Conservation (phyloP, 1,139 yeast species). For the Debaryomyces robertsiae region DNA sequence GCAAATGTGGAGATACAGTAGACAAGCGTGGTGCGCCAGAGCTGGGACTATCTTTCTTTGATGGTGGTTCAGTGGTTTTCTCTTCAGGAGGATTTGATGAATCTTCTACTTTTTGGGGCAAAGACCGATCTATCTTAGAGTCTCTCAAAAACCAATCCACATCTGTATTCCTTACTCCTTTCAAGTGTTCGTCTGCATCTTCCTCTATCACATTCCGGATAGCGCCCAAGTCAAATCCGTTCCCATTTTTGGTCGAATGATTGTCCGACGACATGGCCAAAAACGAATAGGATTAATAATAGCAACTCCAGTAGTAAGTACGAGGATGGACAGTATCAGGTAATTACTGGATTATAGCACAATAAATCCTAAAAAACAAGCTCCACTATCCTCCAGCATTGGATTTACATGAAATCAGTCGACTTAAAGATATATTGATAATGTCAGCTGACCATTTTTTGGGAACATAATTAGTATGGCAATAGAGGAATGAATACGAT, state of each 20-base stretch:
- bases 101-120: conserved; percentile 2
- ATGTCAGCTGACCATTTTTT: no score
- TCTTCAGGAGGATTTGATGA: neutral
- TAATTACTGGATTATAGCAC: no score
- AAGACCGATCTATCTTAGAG: conserved; percentile 16
- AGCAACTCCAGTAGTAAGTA: no score
- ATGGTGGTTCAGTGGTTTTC: neutral
- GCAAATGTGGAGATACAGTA: conserved; percentile 29
- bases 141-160: conserved; percentile 56
- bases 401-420: no score
- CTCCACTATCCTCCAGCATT: no score
- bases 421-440: no score
- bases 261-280: conserved; percentile 41
- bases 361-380: no score
- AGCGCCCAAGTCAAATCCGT: conserved; percentile 18
- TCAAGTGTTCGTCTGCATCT: conserved; percentile 22
- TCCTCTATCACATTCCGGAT: conserved; percentile 23
- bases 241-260: conserved; percentile 6
- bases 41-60: neutral
- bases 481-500: no score
- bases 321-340: no score
- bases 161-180: conserved; percentile 37
- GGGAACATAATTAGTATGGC: no score
- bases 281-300: conserved; percentile 28
- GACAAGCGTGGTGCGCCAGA: neutral